These are phyloP conservation scores for Xerophyta viscosa DNA, from an alignment of 106 monocot species.

Conservation along the genomic window DNA sequence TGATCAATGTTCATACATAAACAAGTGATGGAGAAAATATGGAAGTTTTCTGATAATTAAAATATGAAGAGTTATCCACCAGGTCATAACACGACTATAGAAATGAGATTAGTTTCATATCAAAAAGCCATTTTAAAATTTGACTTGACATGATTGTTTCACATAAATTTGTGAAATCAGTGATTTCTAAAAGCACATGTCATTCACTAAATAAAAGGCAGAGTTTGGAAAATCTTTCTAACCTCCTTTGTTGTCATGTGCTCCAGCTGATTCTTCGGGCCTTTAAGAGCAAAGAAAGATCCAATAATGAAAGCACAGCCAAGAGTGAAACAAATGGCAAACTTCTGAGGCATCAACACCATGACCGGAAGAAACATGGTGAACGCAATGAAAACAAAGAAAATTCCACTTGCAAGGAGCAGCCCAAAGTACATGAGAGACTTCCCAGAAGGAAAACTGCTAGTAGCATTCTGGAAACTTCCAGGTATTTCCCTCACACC, in stretches of 20 bases:
- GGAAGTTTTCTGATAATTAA: too few species aligned
- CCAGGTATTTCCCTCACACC: slow-evolving; percentile 47
- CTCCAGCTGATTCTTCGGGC: slow-evolving; percentile 34
- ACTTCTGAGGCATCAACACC: slow-evolving; percentile 40
- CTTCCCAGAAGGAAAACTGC: slow-evolving; percentile 45
- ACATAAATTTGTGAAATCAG: background rate
- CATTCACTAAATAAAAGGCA: too few species aligned
- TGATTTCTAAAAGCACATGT: too few species aligned
- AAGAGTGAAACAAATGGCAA: slow-evolving; percentile 33
- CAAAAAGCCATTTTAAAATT: too few species aligned
- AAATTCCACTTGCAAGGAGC: slow-evolving; percentile 29
- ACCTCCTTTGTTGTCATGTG: slow-evolving; percentile 49
- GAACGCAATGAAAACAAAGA: slow-evolving; percentile 49
- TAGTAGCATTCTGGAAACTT: slow-evolving; percentile 38
- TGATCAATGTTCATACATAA: too few species aligned
- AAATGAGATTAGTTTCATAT: too few species aligned
- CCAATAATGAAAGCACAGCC: slow-evolving; percentile 43
- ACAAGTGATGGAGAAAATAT: too few species aligned
- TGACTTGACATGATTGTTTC: too few species aligned
- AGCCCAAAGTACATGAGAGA: slow-evolving; percentile 48
- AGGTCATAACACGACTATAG: too few species aligned
- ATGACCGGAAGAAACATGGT: slow-evolving; percentile 51
- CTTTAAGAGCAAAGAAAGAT: slow-evolving; percentile 45
- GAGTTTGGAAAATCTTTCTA: background rate
- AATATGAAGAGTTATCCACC: too few species aligned